Conservation (phyloP, 805 yeast genomes). For the Henningerozyma blattae region DNA sequence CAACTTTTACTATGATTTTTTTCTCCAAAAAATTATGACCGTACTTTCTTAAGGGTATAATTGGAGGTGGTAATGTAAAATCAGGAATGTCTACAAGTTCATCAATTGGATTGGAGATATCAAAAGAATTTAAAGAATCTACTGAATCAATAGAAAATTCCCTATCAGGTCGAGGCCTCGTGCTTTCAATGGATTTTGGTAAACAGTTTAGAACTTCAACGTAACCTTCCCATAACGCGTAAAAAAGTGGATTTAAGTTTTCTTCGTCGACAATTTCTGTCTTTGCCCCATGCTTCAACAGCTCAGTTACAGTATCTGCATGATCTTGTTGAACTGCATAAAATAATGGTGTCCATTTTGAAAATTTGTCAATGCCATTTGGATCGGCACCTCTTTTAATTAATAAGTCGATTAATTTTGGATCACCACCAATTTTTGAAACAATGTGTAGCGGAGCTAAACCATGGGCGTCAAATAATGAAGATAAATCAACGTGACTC, state of each 20-base stretch:
- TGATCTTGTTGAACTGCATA: constrained; percentile 86
- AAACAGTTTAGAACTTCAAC: constrained; percentile 66
- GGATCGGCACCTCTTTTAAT: constrained; percentile 65
- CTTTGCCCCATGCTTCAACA: constrained; percentile 65
- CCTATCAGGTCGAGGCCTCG: background rate
- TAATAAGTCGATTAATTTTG: constrained; percentile 53
- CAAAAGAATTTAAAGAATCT: background rate
- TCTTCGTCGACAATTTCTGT: constrained; percentile 63
- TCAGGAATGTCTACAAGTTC: constrained; percentile 72
- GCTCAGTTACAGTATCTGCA: constrained; percentile 50
- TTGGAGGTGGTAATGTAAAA: constrained; percentile 88
- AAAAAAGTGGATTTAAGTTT: constrained; percentile 68
- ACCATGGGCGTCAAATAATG: constrained; percentile 67
- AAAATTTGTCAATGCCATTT: constrained; percentile 70
- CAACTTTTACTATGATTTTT: constrained; percentile 71
- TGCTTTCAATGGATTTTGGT: constrained; percentile 10
- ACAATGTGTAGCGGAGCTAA: constrained; percentile 78
- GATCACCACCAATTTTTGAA: constrained; percentile 68
- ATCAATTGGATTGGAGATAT: constrained; percentile 11
- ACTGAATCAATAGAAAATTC: background rate
- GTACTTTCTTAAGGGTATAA: constrained; percentile 82
- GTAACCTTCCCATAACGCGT: constrained; percentile 93
- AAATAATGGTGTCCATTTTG: constrained; percentile 89
- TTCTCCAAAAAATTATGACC: constrained; percentile 94
- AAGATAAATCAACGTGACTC: constrained; percentile 4